A percentile compares a stretch with the other conserved stretches of the same genome.
These are phyloP conservation scores for Pulicaria dysenterica DNA, from an alignment of 129 eudicot genomes.

Conservation along the genomic window DNA sequence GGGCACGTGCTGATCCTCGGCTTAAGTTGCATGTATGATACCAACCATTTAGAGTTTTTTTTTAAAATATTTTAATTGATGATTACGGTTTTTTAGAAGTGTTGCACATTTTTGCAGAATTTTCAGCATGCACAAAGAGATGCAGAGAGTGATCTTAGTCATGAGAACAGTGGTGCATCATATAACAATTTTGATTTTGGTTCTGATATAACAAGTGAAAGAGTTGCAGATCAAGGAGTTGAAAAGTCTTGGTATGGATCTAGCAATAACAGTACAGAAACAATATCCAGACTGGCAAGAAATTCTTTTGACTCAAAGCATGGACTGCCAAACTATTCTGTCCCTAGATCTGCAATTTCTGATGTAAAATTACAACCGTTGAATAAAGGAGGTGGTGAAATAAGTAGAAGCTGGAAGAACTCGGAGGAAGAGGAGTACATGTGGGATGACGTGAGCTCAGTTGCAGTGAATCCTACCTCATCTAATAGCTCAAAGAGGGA, in stretches of 20 bases:
- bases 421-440: slow-evolving; percentile 85
- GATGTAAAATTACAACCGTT: slow-evolving; percentile 42
- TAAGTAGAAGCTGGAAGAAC: slow-evolving; percentile 68
- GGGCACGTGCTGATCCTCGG: slow-evolving; percentile 59
- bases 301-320: slow-evolving; percentile 46
- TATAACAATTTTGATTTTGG: slow-evolving; percentile 53
- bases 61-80: background rate
- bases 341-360: slow-evolving; percentile 32
- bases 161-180: slow-evolving; percentile 45
- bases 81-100: background rate
- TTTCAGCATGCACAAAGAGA: slow-evolving; percentile 55
- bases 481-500: slow-evolving; percentile 45
- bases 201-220: slow-evolving; percentile 49
- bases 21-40: slow-evolving; percentile 47
- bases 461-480: slow-evolving; percentile 37
- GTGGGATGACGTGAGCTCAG: slow-evolving; percentile 77
- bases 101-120: slow-evolving; percentile 38
- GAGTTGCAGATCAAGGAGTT: slow-evolving; percentile 47
- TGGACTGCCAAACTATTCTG: slow-evolving; percentile 38
- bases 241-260: slow-evolving; percentile 53
- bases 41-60: background rate
- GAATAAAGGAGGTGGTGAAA: slow-evolving; percentile 46
- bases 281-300: slow-evolving; percentile 47
- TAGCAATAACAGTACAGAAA: slow-evolving; percentile 43
- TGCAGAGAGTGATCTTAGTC: slow-evolving; percentile 47